phyloP scores from a whole-genome alignment of 2,329 filamentous ascomycete genomes.

The Pseudocercospora eumusae region DNA sequence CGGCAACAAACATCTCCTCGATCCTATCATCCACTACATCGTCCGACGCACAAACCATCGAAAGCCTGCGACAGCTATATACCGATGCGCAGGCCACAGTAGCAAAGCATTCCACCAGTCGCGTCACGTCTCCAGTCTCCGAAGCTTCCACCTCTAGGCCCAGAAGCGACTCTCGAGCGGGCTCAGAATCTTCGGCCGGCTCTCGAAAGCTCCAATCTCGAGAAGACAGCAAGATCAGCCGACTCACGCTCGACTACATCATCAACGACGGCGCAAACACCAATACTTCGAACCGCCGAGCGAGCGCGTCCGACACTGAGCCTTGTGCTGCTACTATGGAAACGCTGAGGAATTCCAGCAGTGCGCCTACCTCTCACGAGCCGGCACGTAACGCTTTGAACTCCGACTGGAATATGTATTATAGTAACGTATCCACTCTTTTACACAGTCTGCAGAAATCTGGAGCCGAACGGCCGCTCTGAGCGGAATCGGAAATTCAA shows the following conservation, averaged over 20 bases:
- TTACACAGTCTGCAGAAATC: no score
- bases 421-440: background rate
- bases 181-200: background rate
- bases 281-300: background rate
- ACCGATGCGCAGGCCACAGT: background rate
- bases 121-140: background rate
- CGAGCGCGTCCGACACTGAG: background rate
- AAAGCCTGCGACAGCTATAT: background rate
- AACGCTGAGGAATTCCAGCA: background rate
- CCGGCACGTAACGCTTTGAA: background rate
- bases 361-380: background rate
- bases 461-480: no score
- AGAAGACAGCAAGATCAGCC: background rate
- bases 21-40: background rate
- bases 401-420: background rate
- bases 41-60: background rate
- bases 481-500: no score
- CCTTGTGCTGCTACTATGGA: background rate
- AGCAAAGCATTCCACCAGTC: background rate
- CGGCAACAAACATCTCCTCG: background rate
- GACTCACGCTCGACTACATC: background rate
- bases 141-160: background rate
- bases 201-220: background rate
- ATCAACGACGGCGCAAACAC: background rate
- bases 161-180: background rate